Evolutionary conservation across 163 green algal species (phyloP).

Genomic region (Scenedesmus sp.): DNA sequence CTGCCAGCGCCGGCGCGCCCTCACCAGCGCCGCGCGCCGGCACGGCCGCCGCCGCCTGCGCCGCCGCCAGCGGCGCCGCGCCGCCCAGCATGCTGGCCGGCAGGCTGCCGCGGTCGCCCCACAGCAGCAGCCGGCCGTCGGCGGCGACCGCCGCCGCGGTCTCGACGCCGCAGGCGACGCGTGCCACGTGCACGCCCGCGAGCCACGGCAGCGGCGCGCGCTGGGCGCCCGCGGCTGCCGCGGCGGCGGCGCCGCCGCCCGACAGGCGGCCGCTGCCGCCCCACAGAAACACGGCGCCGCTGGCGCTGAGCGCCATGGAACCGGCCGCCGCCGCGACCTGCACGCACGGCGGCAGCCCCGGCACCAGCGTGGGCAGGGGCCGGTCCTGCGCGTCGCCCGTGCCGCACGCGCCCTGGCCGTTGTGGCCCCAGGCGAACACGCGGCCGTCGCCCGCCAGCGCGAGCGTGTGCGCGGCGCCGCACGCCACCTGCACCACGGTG

Average conservation of each 20-base stretch:
- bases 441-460: conserved; percentile 38
- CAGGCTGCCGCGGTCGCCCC: conserved; percentile 16
- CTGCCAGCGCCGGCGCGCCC: too few relatives aligned
- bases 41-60: too few relatives aligned
- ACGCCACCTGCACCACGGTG: conserved; percentile 28
- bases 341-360: conserved; percentile 35
- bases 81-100: background rate
- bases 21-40: too few relatives aligned
- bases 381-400: conserved; percentile 36
- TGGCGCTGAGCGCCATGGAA: conserved; percentile 47
- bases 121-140: conserved; percentile 5
- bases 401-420: conserved; percentile 29
- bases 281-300: conserved; percentile 54
- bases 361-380: conserved; percentile 33
- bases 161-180: conserved; percentile 18
- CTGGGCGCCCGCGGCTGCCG: background rate
- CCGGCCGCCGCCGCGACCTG: conserved; percentile 44
- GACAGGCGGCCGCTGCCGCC: conserved; percentile 39
- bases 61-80: background rate
- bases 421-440: conserved; percentile 56
- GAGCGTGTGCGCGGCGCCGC: conserved; percentile 51
- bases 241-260: conserved; percentile 2
- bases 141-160: conserved; percentile 15
- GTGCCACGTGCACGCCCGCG: background rate
- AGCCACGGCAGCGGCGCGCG: background rate